phyloP scores from a whole-genome alignment of 2,329 filamentous ascomycete genomes.

The Bimuria novae-zelandiae region DNA sequence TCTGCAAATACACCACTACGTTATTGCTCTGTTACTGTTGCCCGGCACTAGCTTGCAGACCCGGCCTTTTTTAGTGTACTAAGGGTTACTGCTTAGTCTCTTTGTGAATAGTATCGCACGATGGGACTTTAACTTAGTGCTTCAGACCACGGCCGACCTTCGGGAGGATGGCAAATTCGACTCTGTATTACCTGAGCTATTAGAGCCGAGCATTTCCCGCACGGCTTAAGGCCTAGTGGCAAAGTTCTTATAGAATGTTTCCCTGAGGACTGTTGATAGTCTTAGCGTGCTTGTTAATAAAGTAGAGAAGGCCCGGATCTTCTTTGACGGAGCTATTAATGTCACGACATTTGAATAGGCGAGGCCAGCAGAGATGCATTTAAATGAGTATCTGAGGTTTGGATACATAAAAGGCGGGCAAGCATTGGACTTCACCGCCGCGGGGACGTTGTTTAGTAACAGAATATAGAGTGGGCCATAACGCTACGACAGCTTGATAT shows the following conservation, averaged over 20 bases:
- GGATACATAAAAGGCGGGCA: conserved; percentile 34
- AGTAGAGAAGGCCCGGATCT: conserved; percentile 65
- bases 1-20: conserved; percentile 81
- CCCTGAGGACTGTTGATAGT: conserved; percentile 63
- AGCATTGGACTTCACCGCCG: conserved; percentile 40
- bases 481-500: neutral
- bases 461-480: conserved; percentile 29
- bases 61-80: conserved; percentile 40
- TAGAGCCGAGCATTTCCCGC: conserved; percentile 22
- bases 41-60: conserved; percentile 44
- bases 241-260: conserved; percentile 62
- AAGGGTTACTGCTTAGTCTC: conserved; percentile 42
- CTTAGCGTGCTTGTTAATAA: conserved; percentile 83
- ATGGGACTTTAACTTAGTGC: conserved; percentile 59
- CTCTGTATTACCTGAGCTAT: conserved; percentile 61
- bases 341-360: conserved; percentile 27
- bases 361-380: conserved; percentile 46
- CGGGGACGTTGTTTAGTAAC: conserved; percentile 31
- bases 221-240: conserved; percentile 54
- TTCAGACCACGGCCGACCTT: conserved; percentile 79
- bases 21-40: conserved; percentile 40
- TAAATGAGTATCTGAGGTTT: conserved; percentile 45
- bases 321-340: conserved; percentile 24
- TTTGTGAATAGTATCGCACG: conserved; percentile 45
- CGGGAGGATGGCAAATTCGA: conserved; percentile 58